Evolutionary conservation across 805 yeast species (phyloP), one percentile per base, ranked within the genome.

Genomic region (Wickerhamiella australiensis): DNA sequence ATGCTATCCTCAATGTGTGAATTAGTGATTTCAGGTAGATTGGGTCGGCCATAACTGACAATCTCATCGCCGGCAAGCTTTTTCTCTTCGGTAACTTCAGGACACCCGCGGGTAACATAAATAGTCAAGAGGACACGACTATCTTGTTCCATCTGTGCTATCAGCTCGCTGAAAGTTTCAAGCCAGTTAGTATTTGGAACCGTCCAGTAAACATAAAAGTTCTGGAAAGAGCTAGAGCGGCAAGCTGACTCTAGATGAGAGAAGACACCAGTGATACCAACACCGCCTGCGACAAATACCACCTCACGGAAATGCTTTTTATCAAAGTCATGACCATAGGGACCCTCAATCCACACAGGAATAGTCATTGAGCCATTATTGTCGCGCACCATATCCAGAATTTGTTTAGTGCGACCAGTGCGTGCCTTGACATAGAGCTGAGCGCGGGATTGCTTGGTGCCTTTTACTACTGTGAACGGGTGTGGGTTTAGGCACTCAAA

Each of bases 401-500:
- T 55, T 40, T 65, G 65, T 44, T 59, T 68, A 8, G 83, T 77
- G 45, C 76, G 60, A 52, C 84, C 85, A 18, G 68, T 70, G 59
- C 77, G 76, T 18, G 49, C 50, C 49, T 47, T 49, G 41, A 50
- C 26, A 25, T 37, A 46, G 21, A 53, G 46, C 29, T 31, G 45
- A 8, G 52, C 25, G 20, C 31, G 41, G 11, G 46, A 44, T 3
- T n/a, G 20, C 12, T 42, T 42, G 23, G 46, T 42, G 12, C 42
- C 38, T 13, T 36, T 29, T 8, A 50, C 47, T 6, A 59, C 52
- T 6, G 86, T 78, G 63, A 82, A 80, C 2, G 88, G 87, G 60
- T 81, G 85, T 2, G 80, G 74, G 58, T 80, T 84, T 77, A 79
- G 80, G 61, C 79, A 76, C 36, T 71, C 63, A 8, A 63, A 52